These are phyloP conservation scores for Beauveria caledonica DNA, from an alignment of 2,329 filamentous ascomycete genomes.

Conservation along the genomic window DNA sequence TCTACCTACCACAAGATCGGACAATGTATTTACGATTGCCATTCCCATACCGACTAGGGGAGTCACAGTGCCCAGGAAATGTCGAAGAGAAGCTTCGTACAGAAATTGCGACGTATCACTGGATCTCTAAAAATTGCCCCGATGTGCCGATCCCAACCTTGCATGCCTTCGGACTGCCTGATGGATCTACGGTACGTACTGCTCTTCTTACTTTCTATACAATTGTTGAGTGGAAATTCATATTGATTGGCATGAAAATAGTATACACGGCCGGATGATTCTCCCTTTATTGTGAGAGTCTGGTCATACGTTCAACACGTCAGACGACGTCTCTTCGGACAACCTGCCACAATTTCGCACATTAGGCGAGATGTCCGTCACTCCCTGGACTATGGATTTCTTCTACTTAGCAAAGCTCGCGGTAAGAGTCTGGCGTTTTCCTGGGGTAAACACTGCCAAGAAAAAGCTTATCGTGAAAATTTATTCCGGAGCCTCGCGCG, in stretches of 20 bases:
- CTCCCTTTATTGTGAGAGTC: neutral
- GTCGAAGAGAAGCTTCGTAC: too few species aligned
- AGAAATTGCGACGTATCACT: too few species aligned
- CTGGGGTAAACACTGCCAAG: slow-evolving; percentile 12
- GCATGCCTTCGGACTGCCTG: neutral
- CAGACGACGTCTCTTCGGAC: neutral
- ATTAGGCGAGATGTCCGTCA: neutral
- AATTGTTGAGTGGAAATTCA: too few species aligned
- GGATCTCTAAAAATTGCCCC: neutral
- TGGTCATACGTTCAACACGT: neutral
- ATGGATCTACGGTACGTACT: neutral
- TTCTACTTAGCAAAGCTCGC: neutral
- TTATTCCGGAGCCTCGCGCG: slow-evolving; percentile 20
- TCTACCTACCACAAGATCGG: neutral
- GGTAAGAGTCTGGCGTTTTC: neutral
- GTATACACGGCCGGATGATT: neutral
- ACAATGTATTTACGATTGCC: neutral
- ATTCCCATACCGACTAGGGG: too few species aligned
- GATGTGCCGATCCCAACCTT: neutral
- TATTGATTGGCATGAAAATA: neutral
- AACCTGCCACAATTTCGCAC: neutral
- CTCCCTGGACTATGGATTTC: neutral
- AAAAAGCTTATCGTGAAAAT: slow-evolving; percentile 13
- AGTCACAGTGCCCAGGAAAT: too few species aligned
- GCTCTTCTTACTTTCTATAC: neutral